Evolutionary conservation across 805 yeast genomes (phyloP).

Genomic region (Ogataea methylovora): DNA sequence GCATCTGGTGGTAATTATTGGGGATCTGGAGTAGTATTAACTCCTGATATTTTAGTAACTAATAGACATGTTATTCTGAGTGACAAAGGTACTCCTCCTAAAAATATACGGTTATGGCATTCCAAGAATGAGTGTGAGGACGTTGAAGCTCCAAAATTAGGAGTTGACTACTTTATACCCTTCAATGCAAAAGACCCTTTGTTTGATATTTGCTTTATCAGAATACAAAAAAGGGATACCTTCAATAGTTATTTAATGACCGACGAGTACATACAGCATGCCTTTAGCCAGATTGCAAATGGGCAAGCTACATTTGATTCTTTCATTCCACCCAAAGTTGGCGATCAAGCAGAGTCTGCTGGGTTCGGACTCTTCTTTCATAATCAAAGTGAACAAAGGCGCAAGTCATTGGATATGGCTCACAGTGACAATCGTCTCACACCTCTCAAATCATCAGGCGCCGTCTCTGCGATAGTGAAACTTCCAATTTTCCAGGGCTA

Average conservation of each 20-base stretch:
- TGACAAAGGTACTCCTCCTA: background rate
- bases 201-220: constrained; percentile 1
- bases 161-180: background rate
- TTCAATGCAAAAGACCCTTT: background rate
- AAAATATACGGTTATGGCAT: background rate
- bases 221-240: background rate
- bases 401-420: too few relatives aligned
- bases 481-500: constrained; percentile 1
- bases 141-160: background rate
- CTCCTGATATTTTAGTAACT: constrained; percentile 26
- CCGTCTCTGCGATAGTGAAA: constrained; percentile 16
- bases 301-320: too few relatives aligned
- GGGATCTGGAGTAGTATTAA: constrained; percentile 37
- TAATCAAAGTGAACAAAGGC: too few relatives aligned
- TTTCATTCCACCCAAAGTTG: constrained; percentile 2
- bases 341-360: constrained; percentile 22
- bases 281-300: too few relatives aligned
- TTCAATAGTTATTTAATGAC: background rate
- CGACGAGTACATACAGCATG: too few relatives aligned
- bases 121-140: background rate
- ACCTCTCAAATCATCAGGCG: constrained; percentile 31
- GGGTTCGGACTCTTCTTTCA: constrained; percentile 35
- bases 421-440: background rate
- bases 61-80: constrained; percentile 31
- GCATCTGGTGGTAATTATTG: constrained; percentile 18